Evolutionary conservation across 2,329 filamentous ascomycete species (phyloP), one percentile per base, ranked within the genome.

Genomic region (Venturiaceae sp.): DNA sequence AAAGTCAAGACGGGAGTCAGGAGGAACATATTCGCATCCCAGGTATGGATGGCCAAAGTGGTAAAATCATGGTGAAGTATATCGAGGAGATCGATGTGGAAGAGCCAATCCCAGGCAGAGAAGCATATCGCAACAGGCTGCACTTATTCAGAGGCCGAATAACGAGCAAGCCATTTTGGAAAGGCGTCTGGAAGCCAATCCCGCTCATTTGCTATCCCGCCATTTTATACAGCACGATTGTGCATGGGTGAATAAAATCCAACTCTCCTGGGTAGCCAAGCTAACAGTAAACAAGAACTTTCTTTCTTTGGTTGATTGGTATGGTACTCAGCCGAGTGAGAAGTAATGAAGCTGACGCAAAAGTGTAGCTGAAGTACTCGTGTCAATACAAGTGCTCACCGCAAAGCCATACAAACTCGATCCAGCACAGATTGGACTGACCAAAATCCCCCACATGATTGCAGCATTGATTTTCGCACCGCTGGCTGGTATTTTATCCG

Each of bases 401-500:
- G 75, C 77, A 0, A 75, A 80, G 0, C 79, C 78, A 0, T 97
- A 97, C 75, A 83, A 92, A 64, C 96, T 97, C 69, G 84, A 81
- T 23, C 81, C 89, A 0, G 75, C 96, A 0, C 85, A 90, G 62
- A 88, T 88, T 0, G 92, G 92, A 5, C 78, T 97, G 0, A 82
- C 96, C 1, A 97, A 96, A 69, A 79, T 97, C 52, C 91, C 88
- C 0, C 92, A 92, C 0, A 96, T 97, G 66, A 74, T 96, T 3
- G 92, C 91, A 14, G 91, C 90, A 7, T 81, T 97, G 5, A 78
- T 96, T 0, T 92, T 92, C 19, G 96, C 92, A 0, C 90, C 86
- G 0, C 88, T 96, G 0, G 92, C 92, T 0, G 92, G 92, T 44
- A 90, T 87, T 67, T 80, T 96, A 11, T 94, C 88, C 3, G 92